Evolutionary conservation across 2,329 filamentous ascomycete species (phyloP).

Genomic region (Aspergillus novofumigatus): DNA sequence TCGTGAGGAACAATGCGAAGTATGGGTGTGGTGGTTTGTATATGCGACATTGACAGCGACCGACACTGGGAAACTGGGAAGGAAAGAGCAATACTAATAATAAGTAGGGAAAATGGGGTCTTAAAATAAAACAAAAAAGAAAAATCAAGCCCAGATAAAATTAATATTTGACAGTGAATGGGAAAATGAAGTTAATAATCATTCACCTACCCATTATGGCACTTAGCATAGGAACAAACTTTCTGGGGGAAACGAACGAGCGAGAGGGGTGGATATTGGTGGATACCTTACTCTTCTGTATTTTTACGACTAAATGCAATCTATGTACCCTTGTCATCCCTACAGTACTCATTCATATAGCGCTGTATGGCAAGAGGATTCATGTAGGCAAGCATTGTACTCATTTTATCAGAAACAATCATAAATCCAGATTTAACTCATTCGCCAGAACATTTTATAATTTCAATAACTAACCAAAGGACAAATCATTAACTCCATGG

Average conservation of each 20-base stretch:
- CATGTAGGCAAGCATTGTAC: neutral
- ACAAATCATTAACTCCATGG: neutral
- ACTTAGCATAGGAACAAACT: conserved; percentile 19
- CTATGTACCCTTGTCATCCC: neutral
- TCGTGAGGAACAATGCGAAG: neutral
- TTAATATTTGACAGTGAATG: neutral
- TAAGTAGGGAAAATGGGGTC: neutral
- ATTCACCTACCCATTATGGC: conserved; percentile 8
- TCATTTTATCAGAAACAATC: neutral
- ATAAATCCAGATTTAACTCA: neutral
- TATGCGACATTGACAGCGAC: neutral
- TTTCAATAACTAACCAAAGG: neutral
- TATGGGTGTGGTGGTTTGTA: neutral
- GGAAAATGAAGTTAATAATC: conserved; percentile 3
- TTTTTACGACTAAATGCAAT: neutral
- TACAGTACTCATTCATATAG: neutral
- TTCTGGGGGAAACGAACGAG: conserved; percentile 12
- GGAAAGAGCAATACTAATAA: neutral
- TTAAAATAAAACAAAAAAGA: neutral
- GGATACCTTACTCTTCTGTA: neutral
- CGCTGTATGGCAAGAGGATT: neutral
- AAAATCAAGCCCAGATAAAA: neutral
- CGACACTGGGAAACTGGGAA: neutral
- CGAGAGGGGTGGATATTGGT: conserved; percentile 8
- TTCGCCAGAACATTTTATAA: neutral